These are phyloP conservation scores for Gymnopus androsaceus DNA, from an alignment of 1,284 basidiomycete genomes.

Conservation along the genomic window DNA sequence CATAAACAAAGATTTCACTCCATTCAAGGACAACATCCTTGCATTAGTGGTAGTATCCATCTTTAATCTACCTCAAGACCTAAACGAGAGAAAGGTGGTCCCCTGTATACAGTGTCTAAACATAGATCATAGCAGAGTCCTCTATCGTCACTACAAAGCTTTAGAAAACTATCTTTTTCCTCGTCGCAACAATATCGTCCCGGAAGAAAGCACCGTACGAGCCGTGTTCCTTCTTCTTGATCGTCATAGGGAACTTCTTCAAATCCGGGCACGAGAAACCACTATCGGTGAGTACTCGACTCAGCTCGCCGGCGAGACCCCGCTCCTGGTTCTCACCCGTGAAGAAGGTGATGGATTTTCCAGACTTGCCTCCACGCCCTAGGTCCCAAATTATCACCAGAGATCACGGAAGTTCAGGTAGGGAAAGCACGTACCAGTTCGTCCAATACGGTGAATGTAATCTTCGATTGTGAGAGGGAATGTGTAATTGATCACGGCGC, in stretches of 20 bases:
- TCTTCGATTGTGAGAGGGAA: conserved; percentile 96
- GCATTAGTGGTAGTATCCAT: too few species aligned
- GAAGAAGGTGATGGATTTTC: conserved; percentile 97
- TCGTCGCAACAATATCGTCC: conserved; percentile 75
- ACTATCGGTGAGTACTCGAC: conserved; percentile 87
- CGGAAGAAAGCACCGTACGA: conserved; percentile 86
- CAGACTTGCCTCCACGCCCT: conserved; percentile 90
- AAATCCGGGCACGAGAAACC: conserved; percentile 74
- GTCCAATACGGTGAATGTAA: conserved; percentile 96
- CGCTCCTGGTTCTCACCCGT: conserved; percentile 86
- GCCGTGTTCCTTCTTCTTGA: conserved; percentile 93
- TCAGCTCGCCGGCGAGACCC: conserved; percentile 91
- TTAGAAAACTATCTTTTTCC: conserved; percentile 86
- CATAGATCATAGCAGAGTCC: too few species aligned
- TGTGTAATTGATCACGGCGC: conserved; percentile 91
- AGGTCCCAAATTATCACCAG: conserved; percentile 17
- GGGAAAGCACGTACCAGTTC: conserved; percentile 66
- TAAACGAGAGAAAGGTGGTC: too few species aligned
- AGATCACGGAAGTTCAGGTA: conserved; percentile 8
- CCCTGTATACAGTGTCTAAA: too few species aligned
- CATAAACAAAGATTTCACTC: too few species aligned
- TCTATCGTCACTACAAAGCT: too few species aligned
- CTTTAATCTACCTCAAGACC: too few species aligned
- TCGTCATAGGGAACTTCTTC: conserved; percentile 93
- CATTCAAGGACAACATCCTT: too few species aligned